These are phyloP conservation scores for Phialophora chinensis DNA, from an alignment of 2,329 filamentous ascomycete species.

Conservation along the genomic window DNA sequence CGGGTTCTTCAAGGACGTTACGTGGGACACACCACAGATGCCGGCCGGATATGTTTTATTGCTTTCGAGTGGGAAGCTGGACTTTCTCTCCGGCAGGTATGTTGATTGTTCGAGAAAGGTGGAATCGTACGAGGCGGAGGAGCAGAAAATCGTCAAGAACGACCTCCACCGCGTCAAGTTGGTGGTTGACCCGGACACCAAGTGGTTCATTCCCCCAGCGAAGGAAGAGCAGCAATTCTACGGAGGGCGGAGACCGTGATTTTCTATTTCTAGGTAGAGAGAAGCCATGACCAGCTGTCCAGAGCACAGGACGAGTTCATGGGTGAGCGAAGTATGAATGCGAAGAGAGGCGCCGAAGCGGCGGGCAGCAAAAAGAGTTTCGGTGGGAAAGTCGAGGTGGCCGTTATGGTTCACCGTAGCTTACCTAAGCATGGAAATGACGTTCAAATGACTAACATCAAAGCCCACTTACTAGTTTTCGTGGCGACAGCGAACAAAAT, in stretches of 20 bases:
- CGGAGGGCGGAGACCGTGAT: slow-evolving; percentile 1
- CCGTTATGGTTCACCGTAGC: not conserved
- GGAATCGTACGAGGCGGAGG: slow-evolving; percentile 26
- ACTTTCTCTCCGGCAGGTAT: slow-evolving; percentile 35
- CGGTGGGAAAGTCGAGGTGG: not conserved
- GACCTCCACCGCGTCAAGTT: slow-evolving; percentile 33
- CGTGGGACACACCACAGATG: slow-evolving; percentile 36
- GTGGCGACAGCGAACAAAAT: not conserved
- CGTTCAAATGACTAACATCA: not conserved
- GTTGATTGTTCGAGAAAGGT: slow-evolving; percentile 29
- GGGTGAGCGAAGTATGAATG: no score
- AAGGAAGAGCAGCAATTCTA: slow-evolving; percentile 18
- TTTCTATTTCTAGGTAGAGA: not conserved
- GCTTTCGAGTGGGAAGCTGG: slow-evolving; percentile 30
- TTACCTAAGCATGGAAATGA: not conserved
- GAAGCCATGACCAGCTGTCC: not conserved
- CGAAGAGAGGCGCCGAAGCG: no score
- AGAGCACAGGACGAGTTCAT: no score
- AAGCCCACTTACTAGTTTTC: not conserved
- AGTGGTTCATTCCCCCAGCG: slow-evolving; percentile 29
- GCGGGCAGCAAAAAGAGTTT: not conserved
- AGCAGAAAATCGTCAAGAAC: slow-evolving; percentile 28
- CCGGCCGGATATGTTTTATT: slow-evolving; percentile 32
- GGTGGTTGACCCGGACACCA: slow-evolving; percentile 26
- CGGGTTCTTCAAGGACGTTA: slow-evolving; percentile 27